Evolutionary conservation across 805 yeast species (phyloP), one percentile per base, ranked within the genome.

Genomic region (Cyberlindnera sargentensis): DNA sequence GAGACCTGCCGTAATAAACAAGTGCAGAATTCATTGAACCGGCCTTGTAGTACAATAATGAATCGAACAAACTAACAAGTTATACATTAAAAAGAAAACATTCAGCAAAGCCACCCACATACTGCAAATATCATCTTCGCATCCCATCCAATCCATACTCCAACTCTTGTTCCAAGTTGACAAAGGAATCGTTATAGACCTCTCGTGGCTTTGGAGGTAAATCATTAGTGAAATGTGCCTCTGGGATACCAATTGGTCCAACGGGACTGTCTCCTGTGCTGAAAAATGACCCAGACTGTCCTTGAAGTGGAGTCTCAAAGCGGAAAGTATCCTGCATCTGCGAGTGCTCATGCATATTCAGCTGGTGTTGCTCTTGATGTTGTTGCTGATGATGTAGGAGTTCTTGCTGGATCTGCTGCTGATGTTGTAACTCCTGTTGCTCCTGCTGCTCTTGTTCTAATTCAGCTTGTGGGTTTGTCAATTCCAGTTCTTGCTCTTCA

Each of bases 131-230:
- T 37, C 40, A 37, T 20, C 41, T 41, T 26, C 40, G 41, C 20
- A 50, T 45, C 3, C 51, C 59, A 61, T 82, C 88, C 36, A 82
- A 59, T 2, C 88, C 88, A 58, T 72, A 82, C 48, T 80, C 86
- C 52, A 82, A 58, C 49, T 82, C 89, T 47, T 71, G 75, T 51
- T 82, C 89, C 36, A 82, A 58, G 42, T 77, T 82, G 23, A 55
- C 30, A 36, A 61, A 55, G 42, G 67, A 44, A 10, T 35, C 36
- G 20, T 40, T 42, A 31, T 35, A 49, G 1, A 51, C 40, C 53
- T 79, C 85, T 45, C 75, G 80, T 3, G 85, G 84, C 52, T 74
- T 71, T 39, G 84, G 85, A 7, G 84, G 85, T 39, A 71, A 56
- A 52, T 70, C 84, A 15, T 69, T 62, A 39, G 64, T 60, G 39